phyloP scores from a whole-genome alignment of 805 yeast genomes.

The Kodamaea kakaduensis region DNA sequence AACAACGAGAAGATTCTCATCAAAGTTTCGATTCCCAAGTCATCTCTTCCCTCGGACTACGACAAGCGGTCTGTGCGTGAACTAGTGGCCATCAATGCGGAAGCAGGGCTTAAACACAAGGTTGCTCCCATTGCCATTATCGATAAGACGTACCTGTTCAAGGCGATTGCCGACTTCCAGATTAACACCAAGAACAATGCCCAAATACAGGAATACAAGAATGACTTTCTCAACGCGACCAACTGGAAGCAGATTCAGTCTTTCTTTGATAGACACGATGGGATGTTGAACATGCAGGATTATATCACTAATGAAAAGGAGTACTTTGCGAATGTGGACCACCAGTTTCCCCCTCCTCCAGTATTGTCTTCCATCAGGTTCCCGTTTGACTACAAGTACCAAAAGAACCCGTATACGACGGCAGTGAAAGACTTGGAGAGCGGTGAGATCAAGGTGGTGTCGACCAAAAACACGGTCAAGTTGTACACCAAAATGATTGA shows the following conservation, averaged over 20 bases:
- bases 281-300: slow-evolving; percentile 26
- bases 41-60: slow-evolving; percentile 38
- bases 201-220: slow-evolving; percentile 26
- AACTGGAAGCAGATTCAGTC: slow-evolving; percentile 23
- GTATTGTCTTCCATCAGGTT: slow-evolving; percentile 69
- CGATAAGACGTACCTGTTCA: slow-evolving; percentile 66
- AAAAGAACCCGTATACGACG: slow-evolving; percentile 59
- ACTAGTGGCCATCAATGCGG: slow-evolving; percentile 33
- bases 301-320: slow-evolving; percentile 17
- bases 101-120: slow-evolving; percentile 28
- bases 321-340: slow-evolving; percentile 33
- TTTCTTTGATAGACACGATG: slow-evolving; percentile 22
- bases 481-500: slow-evolving; percentile 52
- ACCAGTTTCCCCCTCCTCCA: slow-evolving; percentile 82
- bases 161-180: slow-evolving; percentile 89
- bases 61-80: slow-evolving; percentile 41
- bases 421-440: slow-evolving; percentile 50
- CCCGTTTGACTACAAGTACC: slow-evolving; percentile 76
- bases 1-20: slow-evolving; percentile 55
- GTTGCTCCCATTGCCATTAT: slow-evolving; percentile 65
- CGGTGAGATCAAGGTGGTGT: slow-evolving; percentile 53
- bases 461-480: slow-evolving; percentile 43
- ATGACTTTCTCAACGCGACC: slow-evolving; percentile 20
- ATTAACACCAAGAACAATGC: slow-evolving; percentile 54
- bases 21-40: slow-evolving; percentile 59